Percentiles rank a stretch among this genome's conserved stretches.
These are phyloP conservation scores for Phytopythium cucurbitacearum DNA, from an alignment of 352 stramenopile genomes.

Conservation along the genomic window DNA sequence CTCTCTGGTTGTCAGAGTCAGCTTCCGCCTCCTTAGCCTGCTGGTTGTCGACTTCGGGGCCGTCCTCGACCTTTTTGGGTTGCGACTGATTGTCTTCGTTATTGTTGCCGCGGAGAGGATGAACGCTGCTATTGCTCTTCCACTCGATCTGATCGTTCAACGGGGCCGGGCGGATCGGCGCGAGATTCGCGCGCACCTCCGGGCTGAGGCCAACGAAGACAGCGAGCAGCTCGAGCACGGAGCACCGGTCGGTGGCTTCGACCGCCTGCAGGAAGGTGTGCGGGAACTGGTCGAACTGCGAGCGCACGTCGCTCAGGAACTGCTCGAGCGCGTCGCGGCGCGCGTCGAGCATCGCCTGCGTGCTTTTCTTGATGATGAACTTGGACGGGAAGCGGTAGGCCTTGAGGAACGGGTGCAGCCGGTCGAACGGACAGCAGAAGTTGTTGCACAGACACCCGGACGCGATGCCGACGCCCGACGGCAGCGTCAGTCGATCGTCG, in stretches of 20 bases:
- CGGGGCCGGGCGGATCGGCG: conserved; percentile 2
- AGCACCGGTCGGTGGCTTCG: conserved; percentile 32
- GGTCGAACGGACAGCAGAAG: conserved; percentile 44
- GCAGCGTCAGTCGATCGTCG: background rate
- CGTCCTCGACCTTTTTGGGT: conserved; percentile 3
- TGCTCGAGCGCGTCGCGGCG: conserved; percentile 42
- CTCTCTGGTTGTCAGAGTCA: conserved; percentile 1
- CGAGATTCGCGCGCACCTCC: conserved; percentile 17
- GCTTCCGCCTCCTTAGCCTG: background rate
- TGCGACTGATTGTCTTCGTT: background rate
- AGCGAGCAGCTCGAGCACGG: conserved; percentile 34
- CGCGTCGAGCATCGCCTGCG: conserved; percentile 25
- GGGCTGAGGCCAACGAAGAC: conserved; percentile 40
- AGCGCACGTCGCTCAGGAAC: conserved; percentile 37
- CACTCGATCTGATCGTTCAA: background rate
- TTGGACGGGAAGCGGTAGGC: conserved; percentile 52
- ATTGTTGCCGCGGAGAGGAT: background rate
- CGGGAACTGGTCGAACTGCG: conserved; percentile 50
- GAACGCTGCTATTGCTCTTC: background rate
- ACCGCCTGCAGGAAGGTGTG: conserved; percentile 38
- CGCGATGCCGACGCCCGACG: background rate
- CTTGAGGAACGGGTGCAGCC: conserved; percentile 41
- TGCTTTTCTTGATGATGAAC: conserved; percentile 39
- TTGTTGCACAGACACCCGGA: conserved; percentile 35
- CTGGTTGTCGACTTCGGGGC: conserved; percentile 1